Percentiles rank a stretch among this genome's conserved stretches.
Conservation (phyloP, 306 rosid species). For the Vigna hirtella region DNA sequence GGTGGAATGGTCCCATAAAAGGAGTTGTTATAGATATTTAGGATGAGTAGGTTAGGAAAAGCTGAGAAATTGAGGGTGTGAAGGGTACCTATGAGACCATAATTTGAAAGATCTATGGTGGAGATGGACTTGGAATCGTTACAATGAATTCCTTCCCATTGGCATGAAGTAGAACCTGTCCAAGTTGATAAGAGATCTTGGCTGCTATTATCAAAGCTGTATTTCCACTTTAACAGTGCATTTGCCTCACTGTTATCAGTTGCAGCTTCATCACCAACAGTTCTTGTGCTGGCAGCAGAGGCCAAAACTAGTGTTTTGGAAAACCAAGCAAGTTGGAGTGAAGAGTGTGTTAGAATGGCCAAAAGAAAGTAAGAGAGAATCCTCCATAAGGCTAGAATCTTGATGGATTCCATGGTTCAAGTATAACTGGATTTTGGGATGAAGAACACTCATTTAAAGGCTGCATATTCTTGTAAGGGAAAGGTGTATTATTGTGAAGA, state of each 20-base stretch:
- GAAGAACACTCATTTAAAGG: background rate
- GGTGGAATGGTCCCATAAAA: background rate
- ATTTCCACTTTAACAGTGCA: background rate
- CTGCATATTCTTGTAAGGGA: background rate
- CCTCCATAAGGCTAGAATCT: background rate
- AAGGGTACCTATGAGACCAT: constrained; percentile 37
- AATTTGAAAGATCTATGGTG: constrained; percentile 23
- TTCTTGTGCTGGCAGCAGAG: background rate
- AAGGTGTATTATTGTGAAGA: background rate
- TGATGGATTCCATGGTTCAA: constrained; percentile 18
- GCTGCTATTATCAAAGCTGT: background rate
- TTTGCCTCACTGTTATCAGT: background rate
- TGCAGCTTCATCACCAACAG: background rate
- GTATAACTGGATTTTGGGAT: background rate
- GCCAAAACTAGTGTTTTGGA: constrained; percentile 8
- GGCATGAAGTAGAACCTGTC: constrained; percentile 30
- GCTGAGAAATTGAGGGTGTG: constrained; percentile 32
- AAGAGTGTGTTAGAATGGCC: background rate
- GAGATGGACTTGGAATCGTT: constrained; percentile 27
- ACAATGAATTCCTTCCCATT: constrained; percentile 21
- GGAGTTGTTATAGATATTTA: constrained; percentile 17
- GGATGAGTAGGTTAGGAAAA: constrained; percentile 30
- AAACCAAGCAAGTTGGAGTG: constrained; percentile 23
- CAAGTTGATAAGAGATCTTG: constrained; percentile 6
- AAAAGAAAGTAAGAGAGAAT: constrained; percentile 2